phyloP scores from a whole-genome alignment of 2,329 filamentous ascomycete species.

The Penicillium sp. region DNA sequence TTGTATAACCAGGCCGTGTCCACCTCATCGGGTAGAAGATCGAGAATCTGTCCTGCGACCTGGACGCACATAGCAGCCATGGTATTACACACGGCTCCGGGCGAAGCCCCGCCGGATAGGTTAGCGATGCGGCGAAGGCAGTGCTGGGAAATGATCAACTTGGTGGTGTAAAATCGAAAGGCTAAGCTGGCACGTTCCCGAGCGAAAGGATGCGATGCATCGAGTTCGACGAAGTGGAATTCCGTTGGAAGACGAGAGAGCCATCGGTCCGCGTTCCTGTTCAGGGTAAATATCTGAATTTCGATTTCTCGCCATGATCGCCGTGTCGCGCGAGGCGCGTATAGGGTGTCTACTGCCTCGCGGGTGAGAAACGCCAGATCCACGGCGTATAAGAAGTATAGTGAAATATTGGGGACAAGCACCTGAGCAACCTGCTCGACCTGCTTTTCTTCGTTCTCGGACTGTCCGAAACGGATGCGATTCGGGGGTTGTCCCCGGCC shows the following conservation, averaged over 20 bases:
- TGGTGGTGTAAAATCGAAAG: conserved; percentile 44
- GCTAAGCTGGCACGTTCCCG: conserved; percentile 38
- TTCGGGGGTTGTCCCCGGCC: not conserved
- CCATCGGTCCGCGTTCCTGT: conserved; percentile 40
- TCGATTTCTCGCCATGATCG: conserved; percentile 39
- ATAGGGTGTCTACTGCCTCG: conserved; percentile 38
- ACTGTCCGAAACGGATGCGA: conserved; percentile 3
- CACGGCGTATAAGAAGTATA: conserved; percentile 42
- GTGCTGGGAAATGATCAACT: conserved; percentile 44
- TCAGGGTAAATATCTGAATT: conserved; percentile 32
- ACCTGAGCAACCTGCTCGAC: conserved; percentile 26
- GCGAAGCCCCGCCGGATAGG: conserved; percentile 10
- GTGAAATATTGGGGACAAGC: conserved; percentile 36
- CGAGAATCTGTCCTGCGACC: conserved; percentile 34
- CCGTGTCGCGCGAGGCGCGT: conserved; percentile 36
- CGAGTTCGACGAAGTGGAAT: conserved; percentile 33
- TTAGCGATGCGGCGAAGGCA: conserved; percentile 40
- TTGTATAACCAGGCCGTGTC: conserved; percentile 32
- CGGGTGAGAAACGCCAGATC: conserved; percentile 38
- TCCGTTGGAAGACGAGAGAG: conserved; percentile 36
- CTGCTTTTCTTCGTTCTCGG: conserved; percentile 13
- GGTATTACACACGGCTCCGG: conserved; percentile 31
- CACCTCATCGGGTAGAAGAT: conserved; percentile 36
- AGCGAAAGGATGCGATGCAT: conserved; percentile 27
- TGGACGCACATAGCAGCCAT: conserved; percentile 39